Base-by-base conservation (phyloP, 345 rosid species). In the Citrus inodora region DNA sequence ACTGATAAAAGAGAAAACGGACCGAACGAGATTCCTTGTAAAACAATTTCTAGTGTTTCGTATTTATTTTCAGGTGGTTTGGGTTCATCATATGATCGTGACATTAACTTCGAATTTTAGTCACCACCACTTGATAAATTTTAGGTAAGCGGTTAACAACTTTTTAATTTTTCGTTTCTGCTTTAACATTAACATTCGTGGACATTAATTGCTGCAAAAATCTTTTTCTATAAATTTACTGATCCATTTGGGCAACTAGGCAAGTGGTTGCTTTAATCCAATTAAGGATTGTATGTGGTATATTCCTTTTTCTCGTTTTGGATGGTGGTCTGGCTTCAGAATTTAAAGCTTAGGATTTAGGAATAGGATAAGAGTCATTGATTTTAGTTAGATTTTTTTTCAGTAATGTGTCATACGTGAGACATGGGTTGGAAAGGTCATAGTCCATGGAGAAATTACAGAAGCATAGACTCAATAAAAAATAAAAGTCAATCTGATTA, bases 21-120 rank as follows among this genome's bases (percentile, higher is more conserved):
- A 61, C 25, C 70, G 27, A 30, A 8, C 5, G 69, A 40, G 76
- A 38, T 74, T 40, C 37, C 77, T 74, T 74, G n/a, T 19, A 61
- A 61, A 38, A 27, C 9, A 74, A 61, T 40, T 27, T 11, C 1
- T 35, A 3, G 17, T 65, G 42, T 19, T 65, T 63, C 19, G 4
- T 9, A 16, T 65, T 19, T 7, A 7, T 19, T 64, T 28, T 30
- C 30, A 16, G 66, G 27, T 27, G 0, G 6, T 22, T 9, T 68
- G 25, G 35, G 4, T 5, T 8, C 60, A 16, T 10, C 16, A 19
- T 1, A 1, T 51, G 61, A 71, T 30, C 1, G 5, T 9, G 58
- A 74, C 68, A 74, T 61, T 61, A 60, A 17, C 42, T 71, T 71
- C 10, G 42, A 68, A 40, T n/a, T 68, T 68, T 42, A 25, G 72